Base-by-base conservation (phyloP, 495 filamentous ascomycete species). In the Daldinia vernicosa region DNA sequence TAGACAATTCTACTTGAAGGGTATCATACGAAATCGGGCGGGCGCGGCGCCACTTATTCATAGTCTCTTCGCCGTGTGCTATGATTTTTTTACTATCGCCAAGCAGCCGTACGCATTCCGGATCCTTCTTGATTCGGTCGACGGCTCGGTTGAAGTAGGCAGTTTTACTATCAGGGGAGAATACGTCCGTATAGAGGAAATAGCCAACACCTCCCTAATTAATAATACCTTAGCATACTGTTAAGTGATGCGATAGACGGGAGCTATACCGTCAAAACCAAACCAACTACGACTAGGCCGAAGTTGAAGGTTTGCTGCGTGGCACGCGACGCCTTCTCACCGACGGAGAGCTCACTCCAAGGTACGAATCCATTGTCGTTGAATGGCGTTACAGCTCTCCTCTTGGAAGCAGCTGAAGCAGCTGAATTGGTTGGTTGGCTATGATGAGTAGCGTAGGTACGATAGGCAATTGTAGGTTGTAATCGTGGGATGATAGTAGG, bases 291-390 rank as follows among this genome's bases (percentile, higher is more conserved):
- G 2, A 98, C 87, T 39, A 97, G 78, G 62, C 89, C 83, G 32
- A 97, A 88, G 82, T 97, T 98, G 79, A 95, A 89, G 12, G 91
- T 89, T 72, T 98, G 95, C 77, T 97, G 94, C 11, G 93, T 93
- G 26, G 95, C 91, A 45, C 96, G 89, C 56, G 89, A 90, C 6
- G 89, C 89, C 77, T 98, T 98, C 78, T 98, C 94, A 54, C 82
- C 76, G 0, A 80, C 77, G 12, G 88, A 92, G 33, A 99, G 85
- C 28, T 94, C 84, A 0, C 82, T 80, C 95, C 95, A 98, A 43
- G 87, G 86, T 11, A 95, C 89, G 74, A 88, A 84, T 12, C 93
- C 92, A 78, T 93, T 88, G 68, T 97, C 93, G 69, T 91, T 94
- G 70, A 91, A 85, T 1, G 95, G 87, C 3, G 93, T 95, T 19